These are phyloP conservation scores for Omphalotus guepiniiformis DNA, from an alignment of 768 basidiomycete species.

Conservation along the genomic window DNA sequence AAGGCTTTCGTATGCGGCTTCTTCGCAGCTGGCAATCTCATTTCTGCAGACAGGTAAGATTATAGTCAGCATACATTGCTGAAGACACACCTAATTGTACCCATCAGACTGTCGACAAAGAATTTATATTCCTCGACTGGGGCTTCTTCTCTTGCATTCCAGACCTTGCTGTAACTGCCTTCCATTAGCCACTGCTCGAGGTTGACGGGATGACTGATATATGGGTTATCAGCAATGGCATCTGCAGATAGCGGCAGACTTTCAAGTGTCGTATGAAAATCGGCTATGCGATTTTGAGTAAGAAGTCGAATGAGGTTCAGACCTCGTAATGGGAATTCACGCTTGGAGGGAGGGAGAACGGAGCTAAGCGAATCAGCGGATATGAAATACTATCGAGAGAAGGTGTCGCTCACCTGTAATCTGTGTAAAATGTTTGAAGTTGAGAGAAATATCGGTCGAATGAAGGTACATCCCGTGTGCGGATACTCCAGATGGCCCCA, in stretches of 20 bases:
- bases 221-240: constrained; percentile 63
- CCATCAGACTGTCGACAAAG: constrained; percentile 91
- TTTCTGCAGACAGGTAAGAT: constrained; percentile 47
- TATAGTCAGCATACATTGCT: constrained; percentile 8
- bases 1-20: constrained; percentile 87
- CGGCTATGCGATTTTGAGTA: constrained; percentile 93
- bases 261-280: constrained; percentile 96
- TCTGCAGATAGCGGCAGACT: constrained; percentile 73
- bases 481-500: constrained; percentile 91
- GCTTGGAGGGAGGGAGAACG: constrained; percentile 75
- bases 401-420: constrained; percentile 54
- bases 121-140: constrained; percentile 94
- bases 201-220: constrained; percentile 81
- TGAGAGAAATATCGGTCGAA: constrained; percentile 96
- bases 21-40: constrained; percentile 97
- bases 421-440: constrained; percentile 85
- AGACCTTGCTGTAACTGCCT: constrained; percentile 96
- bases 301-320: constrained; percentile 93
- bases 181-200: constrained; percentile 99
- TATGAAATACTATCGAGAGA: constrained; percentile 4
- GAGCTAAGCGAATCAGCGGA: constrained; percentile 40
- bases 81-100: constrained; percentile 77
- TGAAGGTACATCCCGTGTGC: constrained; percentile 81
- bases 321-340: constrained; percentile 85
- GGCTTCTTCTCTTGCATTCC: constrained; percentile 90